Evolutionary conservation across 257 asterid genomes (phyloP), one percentile per base, ranked within the genome.

Genomic region (Plantago ovata): DNA sequence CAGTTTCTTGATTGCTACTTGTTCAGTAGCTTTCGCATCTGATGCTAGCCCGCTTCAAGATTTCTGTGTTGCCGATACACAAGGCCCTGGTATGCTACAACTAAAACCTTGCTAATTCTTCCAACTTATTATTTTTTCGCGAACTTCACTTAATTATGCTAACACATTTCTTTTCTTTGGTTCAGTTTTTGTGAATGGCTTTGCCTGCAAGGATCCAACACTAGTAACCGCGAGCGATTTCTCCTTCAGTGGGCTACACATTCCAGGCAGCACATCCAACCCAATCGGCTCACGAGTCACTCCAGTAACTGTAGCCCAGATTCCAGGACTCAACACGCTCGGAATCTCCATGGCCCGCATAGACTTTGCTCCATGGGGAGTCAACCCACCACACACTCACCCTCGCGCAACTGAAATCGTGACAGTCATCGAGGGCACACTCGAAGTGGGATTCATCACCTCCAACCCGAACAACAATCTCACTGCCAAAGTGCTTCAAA

Each of bases 271-370:
- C 61, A 67, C 76, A 0, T 53, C 65, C 0, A 79, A 79, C 41
- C 42, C 68, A 3, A n/a, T 67, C 9, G 85, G 80, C 11, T 72
- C 79, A 3, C 60, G 56, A 40, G 75, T 73, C 11, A 79, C 78
- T 14, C 74, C 77, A 3, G 76, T 69, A 1, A 53, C 33, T 0
- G 76, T 62, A 0, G 41, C 69, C 9, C 80, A 76, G 44, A 68
- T 75, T 57, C 75, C 85, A 9, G 82, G 81, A 16, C 75, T 79
- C 50, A 79, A 79, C 72, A 73, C 82, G 4, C 75, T 73, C 13
- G 82, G 80, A 3, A 72, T 79, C 44, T 75, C 85, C n/a, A 23
- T 75, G 64, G 85, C 21, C 1, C 75, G 85, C 3, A 2, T 72
- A 9, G 85, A 79, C 54, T 72, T 38, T 38, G 77, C 73, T 0